Evolutionary conservation across 164 flowering plant genomes (phyloP), one percentile per base, ranked within the genome.

Genomic region (Dillenia suffruticosa): DNA sequence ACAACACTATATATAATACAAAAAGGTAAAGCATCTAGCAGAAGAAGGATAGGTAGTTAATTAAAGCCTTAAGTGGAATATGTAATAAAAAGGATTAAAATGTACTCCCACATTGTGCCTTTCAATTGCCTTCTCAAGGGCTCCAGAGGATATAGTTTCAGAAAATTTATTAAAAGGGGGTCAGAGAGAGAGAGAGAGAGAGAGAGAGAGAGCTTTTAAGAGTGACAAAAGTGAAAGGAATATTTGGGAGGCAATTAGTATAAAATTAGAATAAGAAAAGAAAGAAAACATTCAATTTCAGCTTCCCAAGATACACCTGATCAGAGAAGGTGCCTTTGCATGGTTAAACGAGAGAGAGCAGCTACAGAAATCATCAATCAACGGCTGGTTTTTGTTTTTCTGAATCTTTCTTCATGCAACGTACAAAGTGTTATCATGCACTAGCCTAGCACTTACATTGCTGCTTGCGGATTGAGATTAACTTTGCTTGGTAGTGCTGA

Each of bases 231-330:
- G 17, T 51, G 17, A 51, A 51, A 51, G 13, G 11, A 53, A 54
- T 57, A 49, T 52, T 43, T 51, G 57, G 57, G 44, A 45, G 44
- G 45, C 22, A 40, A 58, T 15, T 19, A 49, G 59, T 58, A 40
- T 51, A 59, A 58, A 57, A 24, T 51, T 58, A 47, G 49, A 58
- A 16, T 44, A 44, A 58, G 58, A 15, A 15, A 59, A n/a, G 15
- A n/a, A n/a, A 45, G 12, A 44, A 15, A 53, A 13, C 49, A 62
- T 53, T 43, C 51, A 24, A 15, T 63, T 59, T 70, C 32, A 64
- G 63, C 70, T 64, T 56, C 69, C 73, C 57, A 62, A 63, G 66
- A 63, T 45, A 68, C 19, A 62, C 70, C 49, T 55, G 49, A 59
- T 44, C 51, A 61, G 52, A 32, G 57, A 58, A 51, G 70, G 48